Percentiles rank a stretch among this genome's conserved stretches.
Evolutionary conservation across 2,329 filamentous ascomycete genomes (phyloP).

Genomic region (Aspergillus clavatus): DNA sequence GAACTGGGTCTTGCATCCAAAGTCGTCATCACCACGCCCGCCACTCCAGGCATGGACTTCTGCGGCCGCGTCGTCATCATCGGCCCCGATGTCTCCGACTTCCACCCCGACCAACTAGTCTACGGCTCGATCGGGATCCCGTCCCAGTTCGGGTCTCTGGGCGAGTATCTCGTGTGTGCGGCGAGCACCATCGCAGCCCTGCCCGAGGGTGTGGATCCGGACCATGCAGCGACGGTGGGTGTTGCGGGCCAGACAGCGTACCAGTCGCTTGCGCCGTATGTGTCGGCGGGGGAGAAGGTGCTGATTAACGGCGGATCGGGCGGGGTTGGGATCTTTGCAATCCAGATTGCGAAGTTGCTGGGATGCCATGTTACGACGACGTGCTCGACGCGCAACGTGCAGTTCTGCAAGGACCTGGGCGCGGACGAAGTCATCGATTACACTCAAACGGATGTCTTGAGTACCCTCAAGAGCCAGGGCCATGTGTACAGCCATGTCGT

Average conservation of each 20-base stretch:
- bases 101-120: slow-evolving; percentile 42
- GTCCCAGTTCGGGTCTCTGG: slow-evolving; percentile 40
- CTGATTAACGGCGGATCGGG: slow-evolving; percentile 64
- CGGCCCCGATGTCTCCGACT: slow-evolving; percentile 25
- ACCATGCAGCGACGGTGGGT: slow-evolving; percentile 42
- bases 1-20: slow-evolving; percentile 46
- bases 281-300: slow-evolving; percentile 50
- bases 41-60: slow-evolving; percentile 50
- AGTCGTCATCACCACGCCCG: slow-evolving; percentile 39
- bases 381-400: slow-evolving; percentile 55
- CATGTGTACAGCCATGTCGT: slow-evolving; percentile 51
- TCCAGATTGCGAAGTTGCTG: slow-evolving; percentile 59
- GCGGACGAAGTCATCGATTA: slow-evolving; percentile 63
- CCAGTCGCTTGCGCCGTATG: slow-evolving; percentile 45
- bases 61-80: slow-evolving; percentile 42
- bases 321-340: slow-evolving; percentile 55
- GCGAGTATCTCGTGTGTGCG: slow-evolving; percentile 40
- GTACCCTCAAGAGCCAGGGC: slow-evolving; percentile 45
- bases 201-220: slow-evolving; percentile 41
- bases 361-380: slow-evolving; percentile 56
- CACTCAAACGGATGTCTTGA: slow-evolving; percentile 45
- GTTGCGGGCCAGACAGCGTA: slow-evolving; percentile 48
- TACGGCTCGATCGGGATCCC: slow-evolving; percentile 39
- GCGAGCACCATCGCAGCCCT: slow-evolving; percentile 34
- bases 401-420: slow-evolving; percentile 54